Base-by-base conservation (phyloP, 1,284 basidiomycete genomes). In the Irpex lacteus region DNA sequence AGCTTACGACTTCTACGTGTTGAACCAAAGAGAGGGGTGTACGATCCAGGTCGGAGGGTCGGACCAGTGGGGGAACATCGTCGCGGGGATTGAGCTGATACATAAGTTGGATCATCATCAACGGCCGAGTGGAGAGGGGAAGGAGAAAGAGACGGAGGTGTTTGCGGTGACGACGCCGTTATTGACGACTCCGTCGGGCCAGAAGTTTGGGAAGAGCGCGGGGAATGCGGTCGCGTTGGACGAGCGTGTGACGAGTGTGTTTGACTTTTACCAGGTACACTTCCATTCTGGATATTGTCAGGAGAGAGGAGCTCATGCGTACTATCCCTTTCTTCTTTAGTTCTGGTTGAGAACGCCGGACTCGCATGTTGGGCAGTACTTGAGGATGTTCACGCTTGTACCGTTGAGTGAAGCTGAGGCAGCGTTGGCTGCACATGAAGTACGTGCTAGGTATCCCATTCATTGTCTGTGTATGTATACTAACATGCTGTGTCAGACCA, bases 11-110 rank as follows among this genome's bases (percentile, higher is more conserved):
- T 99, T 98, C 77, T 85, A 90, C 66, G 80, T 90, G 66, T 83
- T 99, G 1, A 82, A 96, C 77, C 80, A 81, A 67, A 75, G 82
- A 34, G 81, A 86, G 59, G 80, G 80, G 0, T 98, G 97, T 76
- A 88, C 88, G 1, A 84, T 98, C 54, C 98, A 99, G 77, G 78
- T 99, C 52, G 98, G 98, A 57, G 98, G 98, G 3, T 95, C 93
- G 0, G 98, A 99, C 75, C 98, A 99, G 75, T 96, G 96, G 90
- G 97, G 98, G n/a, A 99, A 99, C 74, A 98, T 99, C 67, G 80
- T 95, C 19, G 92, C 94, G 6, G 96, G 96, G 4, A 83, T 98
- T 38, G 95, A 98, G 63, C 83, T 98, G 54, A 96, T 98, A 70
- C 85, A 85, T 62, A 85, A 87, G 7, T 73, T 82, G 55, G 66